Percentiles rank a stretch among this genome's conserved stretches.
Evolutionary conservation across 805 yeast species (phyloP).

Genomic region (Monosporozyma solicola): DNA sequence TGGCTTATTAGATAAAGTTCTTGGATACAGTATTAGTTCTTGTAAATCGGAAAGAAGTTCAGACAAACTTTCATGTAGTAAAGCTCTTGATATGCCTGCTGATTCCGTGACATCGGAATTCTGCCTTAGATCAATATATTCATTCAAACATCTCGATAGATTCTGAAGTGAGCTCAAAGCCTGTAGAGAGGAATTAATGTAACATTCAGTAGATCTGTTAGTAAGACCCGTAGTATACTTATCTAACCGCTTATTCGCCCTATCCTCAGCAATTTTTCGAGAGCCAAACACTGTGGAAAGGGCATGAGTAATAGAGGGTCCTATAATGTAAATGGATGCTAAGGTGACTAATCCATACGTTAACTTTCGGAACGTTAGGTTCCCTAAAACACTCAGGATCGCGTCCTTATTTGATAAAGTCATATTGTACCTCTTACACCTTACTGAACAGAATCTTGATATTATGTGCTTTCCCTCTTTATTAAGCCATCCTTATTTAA

Average conservation of each 20-base stretch:
- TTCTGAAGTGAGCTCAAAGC: constrained; percentile 59
- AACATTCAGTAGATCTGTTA: constrained; percentile 82
- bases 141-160: constrained; percentile 46
- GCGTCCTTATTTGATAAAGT: neutral
- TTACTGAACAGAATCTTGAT: neutral
- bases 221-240: constrained; percentile 73
- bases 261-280: neutral
- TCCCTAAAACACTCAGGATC: neutral
- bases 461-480: neutral
- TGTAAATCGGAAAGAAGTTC: constrained; percentile 48
- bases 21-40: constrained; percentile 45
- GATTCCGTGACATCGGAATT: neutral
- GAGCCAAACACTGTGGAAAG: neutral
- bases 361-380: constrained; percentile 11
- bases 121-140: constrained; percentile 24
- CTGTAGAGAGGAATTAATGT: constrained; percentile 83
- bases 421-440: neutral
- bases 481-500: neutral
- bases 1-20: constrained; percentile 67
- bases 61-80: constrained; percentile 49
- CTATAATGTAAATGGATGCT: constrained; percentile 14
- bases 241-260: constrained; percentile 44
- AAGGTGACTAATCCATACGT: constrained; percentile 7
- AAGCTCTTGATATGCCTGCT: constrained; percentile 12
- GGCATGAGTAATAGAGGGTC: constrained; percentile 6